Percentiles rank a stretch among this genome's conserved stretches.
Evolutionary conservation across 1,139 yeast species (phyloP).

Genomic region (Yamadazyma diospyri): DNA sequence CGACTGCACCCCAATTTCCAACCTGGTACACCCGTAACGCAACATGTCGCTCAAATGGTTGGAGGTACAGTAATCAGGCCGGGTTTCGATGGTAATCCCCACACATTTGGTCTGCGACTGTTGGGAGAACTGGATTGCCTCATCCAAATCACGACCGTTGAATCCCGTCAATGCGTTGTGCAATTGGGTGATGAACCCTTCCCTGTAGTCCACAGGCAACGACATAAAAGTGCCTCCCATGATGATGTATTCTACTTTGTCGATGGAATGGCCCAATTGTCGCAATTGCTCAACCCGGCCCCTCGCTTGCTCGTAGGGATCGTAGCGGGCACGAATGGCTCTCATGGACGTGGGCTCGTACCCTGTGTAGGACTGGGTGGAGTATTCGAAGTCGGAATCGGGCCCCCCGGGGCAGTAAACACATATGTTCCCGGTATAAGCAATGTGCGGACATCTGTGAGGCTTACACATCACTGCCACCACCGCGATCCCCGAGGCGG

Average conservation of each 20-base stretch:
- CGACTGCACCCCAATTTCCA: slow-evolving; percentile 96
- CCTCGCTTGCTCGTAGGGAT: slow-evolving; percentile 97
- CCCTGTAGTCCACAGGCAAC: slow-evolving; percentile 83
- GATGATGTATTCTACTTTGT: slow-evolving; percentile 93
- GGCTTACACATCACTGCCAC: slow-evolving; percentile 99
- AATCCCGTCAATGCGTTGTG: slow-evolving; percentile 96
- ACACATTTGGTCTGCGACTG: slow-evolving; percentile 96
- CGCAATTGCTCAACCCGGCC: slow-evolving; percentile 96
- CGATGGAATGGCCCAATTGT: slow-evolving; percentile 93
- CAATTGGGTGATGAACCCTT: slow-evolving; percentile 78
- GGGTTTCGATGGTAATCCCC: slow-evolving; percentile 95
- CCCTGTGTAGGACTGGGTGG: slow-evolving; percentile 97
- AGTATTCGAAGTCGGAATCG: slow-evolving; percentile 95
- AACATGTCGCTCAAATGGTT: slow-evolving; percentile 95
- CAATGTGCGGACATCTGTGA: slow-evolving; percentile 98
- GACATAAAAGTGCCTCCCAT: slow-evolving; percentile 99
- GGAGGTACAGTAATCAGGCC: slow-evolving; percentile 98
- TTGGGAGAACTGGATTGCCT: slow-evolving; percentile 86
- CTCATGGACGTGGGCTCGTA: slow-evolving; percentile 99
- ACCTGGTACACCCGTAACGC: slow-evolving; percentile 91
- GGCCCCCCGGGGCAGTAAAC: slow-evolving; percentile 99
- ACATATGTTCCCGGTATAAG: slow-evolving; percentile 97
- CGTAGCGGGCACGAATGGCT: slow-evolving; percentile 95
- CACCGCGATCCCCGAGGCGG: slow-evolving; percentile 97
- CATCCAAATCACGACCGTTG: slow-evolving; percentile 83